Conservation (phyloP, 208 protist species). For the Leptomonas seymouri region DNA sequence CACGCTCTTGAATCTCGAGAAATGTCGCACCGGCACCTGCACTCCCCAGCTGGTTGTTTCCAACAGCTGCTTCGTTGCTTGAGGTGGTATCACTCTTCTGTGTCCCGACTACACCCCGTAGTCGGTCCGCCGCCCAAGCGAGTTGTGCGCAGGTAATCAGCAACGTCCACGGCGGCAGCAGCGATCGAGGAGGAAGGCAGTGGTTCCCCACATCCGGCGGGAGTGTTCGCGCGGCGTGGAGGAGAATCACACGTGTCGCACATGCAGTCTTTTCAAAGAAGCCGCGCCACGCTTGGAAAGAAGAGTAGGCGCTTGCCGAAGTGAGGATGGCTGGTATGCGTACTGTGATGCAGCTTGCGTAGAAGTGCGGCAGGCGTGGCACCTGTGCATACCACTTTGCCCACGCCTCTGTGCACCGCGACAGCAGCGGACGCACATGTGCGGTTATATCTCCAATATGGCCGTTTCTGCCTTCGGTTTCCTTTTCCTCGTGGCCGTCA, state of each 20-base stretch:
- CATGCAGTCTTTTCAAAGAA: not conserved
- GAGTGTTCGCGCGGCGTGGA: not conserved
- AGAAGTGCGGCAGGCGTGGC: not conserved
- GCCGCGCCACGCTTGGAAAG: not conserved
- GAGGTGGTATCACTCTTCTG: too few relatives aligned
- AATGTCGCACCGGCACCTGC: not conserved
- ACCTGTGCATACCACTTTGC: not conserved
- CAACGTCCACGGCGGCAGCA: conserved; percentile 13
- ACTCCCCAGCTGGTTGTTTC: too few relatives aligned
- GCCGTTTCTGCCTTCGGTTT: not conserved
- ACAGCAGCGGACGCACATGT: not conserved
- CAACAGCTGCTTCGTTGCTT: too few relatives aligned
- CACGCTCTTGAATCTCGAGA: not conserved
- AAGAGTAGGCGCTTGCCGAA: too few relatives aligned
- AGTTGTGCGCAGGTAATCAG: conserved; percentile 13
- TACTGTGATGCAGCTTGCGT: not conserved
- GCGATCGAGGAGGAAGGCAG: conserved; percentile 5
- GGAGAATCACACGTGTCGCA: not conserved
- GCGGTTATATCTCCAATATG: too few relatives aligned
- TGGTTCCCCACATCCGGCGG: not conserved
- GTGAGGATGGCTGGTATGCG: not conserved
- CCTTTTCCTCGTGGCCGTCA: not conserved
- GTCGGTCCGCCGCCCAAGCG: not conserved
- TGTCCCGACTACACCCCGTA: not conserved
- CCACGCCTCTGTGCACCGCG: not conserved